These are phyloP conservation scores for Colletotrichum lentis DNA, from an alignment of 2,329 filamentous ascomycete species.

Conservation along the genomic window DNA sequence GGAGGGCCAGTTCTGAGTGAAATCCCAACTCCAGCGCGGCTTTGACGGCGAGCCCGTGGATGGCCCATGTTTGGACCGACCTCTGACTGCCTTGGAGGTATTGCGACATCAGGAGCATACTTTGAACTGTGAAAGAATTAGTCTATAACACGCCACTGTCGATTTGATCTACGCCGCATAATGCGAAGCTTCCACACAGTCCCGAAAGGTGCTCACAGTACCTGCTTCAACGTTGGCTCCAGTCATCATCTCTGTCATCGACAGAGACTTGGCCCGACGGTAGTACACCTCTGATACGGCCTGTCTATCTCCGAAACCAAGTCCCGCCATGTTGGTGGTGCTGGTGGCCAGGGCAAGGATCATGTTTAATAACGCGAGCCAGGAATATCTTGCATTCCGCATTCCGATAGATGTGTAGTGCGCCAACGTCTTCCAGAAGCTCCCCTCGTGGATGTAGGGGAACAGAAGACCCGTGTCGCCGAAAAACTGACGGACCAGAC, in stretches of 20 bases:
- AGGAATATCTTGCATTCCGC: constrained; percentile 53
- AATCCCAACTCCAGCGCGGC: constrained; percentile 61
- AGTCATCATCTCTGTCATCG: constrained; percentile 51
- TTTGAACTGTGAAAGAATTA: constrained; percentile 51
- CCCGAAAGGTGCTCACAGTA: constrained; percentile 31
- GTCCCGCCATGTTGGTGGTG: constrained; percentile 43
- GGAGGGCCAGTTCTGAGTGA: constrained; percentile 53
- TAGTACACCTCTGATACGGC: constrained; percentile 56
- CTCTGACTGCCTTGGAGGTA: constrained; percentile 64
- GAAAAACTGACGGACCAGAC: constrained; percentile 42
- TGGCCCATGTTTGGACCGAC: constrained; percentile 62
- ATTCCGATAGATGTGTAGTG: constrained; percentile 39
- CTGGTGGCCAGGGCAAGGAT: constrained; percentile 58
- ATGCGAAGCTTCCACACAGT: not conserved
- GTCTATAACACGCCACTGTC: too few relatives aligned
- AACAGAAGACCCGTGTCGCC: constrained; percentile 44
- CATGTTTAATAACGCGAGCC: constrained; percentile 61
- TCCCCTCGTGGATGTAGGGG: constrained; percentile 44
- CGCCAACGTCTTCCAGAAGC: constrained; percentile 41
- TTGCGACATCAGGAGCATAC: constrained; percentile 57
- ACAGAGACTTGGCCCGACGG: constrained; percentile 54
- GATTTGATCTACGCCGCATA: not conserved
- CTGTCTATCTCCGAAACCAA: constrained; percentile 48
- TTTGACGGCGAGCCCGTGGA: constrained; percentile 61
- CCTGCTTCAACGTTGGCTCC: constrained; percentile 56